Percentiles rank a stretch among this genome's conserved stretches.
These are phyloP conservation scores for Pilatotrama ljubarskyi DNA, from an alignment of 768 basidiomycete genomes.

Conservation along the genomic window DNA sequence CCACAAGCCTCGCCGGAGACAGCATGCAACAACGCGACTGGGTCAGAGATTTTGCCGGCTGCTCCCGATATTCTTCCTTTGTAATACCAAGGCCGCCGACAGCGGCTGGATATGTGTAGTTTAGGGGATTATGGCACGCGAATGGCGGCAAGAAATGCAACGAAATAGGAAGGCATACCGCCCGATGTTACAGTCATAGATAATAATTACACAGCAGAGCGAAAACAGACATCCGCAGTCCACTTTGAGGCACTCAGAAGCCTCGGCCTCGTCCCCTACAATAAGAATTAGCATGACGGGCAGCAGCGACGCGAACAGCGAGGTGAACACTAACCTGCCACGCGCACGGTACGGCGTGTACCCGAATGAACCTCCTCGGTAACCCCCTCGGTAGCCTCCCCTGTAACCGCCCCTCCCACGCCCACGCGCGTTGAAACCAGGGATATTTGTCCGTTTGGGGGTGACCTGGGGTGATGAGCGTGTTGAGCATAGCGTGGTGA, in stretches of 20 bases:
- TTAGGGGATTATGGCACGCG: neutral
- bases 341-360: slow-evolving; percentile 68
- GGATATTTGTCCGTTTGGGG: slow-evolving; percentile 93
- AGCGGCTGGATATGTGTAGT: neutral
- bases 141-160: neutral
- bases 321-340: slow-evolving; percentile 59
- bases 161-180: slow-evolving; percentile 17
- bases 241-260: slow-evolving; percentile 40
- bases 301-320: slow-evolving; percentile 9
- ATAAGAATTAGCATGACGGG: neutral
- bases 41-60: no score
- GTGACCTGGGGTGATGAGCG: slow-evolving; percentile 64
- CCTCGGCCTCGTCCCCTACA: slow-evolving; percentile 76
- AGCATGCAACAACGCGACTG: no score
- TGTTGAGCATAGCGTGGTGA: neutral
- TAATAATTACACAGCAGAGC: slow-evolving; percentile 20
- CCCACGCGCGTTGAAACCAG: slow-evolving; percentile 79
- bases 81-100: no score
- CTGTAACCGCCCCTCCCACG: slow-evolving; percentile 57
- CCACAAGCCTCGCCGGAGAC: no score
- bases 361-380: slow-evolving; percentile 56
- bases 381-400: slow-evolving; percentile 57
- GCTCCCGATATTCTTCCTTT: no score
- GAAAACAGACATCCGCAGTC: slow-evolving; percentile 13
- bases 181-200: slow-evolving; percentile 24